Percentiles rank a stretch among this genome's conserved stretches.
Evolutionary conservation across 1,139 yeast species (phyloP).

Genomic region (Diutina siamensis): DNA sequence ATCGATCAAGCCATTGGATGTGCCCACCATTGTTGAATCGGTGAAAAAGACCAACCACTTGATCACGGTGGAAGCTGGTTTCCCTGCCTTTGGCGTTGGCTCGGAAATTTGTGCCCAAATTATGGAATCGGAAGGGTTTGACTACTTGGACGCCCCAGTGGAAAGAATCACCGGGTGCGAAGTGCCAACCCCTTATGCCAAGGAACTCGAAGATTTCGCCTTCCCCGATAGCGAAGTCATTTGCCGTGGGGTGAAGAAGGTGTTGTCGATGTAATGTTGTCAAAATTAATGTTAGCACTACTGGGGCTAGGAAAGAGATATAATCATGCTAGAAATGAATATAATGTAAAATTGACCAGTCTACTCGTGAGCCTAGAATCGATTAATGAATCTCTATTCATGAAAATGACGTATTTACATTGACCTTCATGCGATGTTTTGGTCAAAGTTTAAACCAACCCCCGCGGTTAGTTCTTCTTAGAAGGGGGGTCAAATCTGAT

Average conservation of each 20-base stretch:
- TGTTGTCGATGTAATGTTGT: conserved; percentile 31
- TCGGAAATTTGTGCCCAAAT: conserved; percentile 96
- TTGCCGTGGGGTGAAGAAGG: conserved; percentile 84
- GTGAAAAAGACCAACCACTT: conserved; percentile 96
- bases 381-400: conserved; percentile 5
- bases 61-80: conserved; percentile 93
- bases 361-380: too few relatives aligned
- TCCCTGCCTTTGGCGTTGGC: conserved; percentile 98
- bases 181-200: conserved; percentile 98
- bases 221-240: conserved; percentile 95
- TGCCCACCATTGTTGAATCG: conserved; percentile 72
- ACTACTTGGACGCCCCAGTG: conserved; percentile 96
- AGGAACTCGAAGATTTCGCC: conserved; percentile 93
- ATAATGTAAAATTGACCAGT: not conserved
- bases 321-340: not conserved
- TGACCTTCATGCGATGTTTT: conserved; percentile 2
- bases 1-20: conserved; percentile 93
- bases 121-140: conserved; percentile 98
- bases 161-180: conserved; percentile 99
- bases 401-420: conserved; percentile 6
- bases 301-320: too few relatives aligned
- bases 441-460: not conserved
- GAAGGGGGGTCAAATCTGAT: conserved; percentile 86
- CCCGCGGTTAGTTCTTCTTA: conserved; percentile 24
- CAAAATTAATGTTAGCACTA: too few relatives aligned